Percentiles rank a stretch among this genome's conserved stretches.
Conservation (phyloP, 768 basidiomycete species). For the Mycena galericulata region DNA sequence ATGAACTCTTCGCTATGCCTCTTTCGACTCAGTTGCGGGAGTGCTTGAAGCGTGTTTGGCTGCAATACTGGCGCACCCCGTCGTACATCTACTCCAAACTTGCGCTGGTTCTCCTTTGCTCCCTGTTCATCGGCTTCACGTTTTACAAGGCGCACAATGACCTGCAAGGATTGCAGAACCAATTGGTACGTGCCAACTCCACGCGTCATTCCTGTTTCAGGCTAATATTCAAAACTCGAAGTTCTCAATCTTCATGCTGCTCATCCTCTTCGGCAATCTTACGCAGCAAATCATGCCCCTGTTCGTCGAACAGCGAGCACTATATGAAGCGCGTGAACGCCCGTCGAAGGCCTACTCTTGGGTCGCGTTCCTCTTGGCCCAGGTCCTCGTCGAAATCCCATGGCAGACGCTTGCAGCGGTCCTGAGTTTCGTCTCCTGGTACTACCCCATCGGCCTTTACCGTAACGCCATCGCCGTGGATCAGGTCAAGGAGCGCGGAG, state of each 20-base stretch:
- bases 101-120: slow-evolving; percentile 11
- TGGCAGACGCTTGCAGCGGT: slow-evolving; percentile 41
- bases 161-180: slow-evolving; percentile 43
- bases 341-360: slow-evolving; percentile 49
- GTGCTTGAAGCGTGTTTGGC: slow-evolving; percentile 42
- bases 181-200: slow-evolving; percentile 27
- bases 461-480: slow-evolving; percentile 50
- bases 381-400: slow-evolving; percentile 48
- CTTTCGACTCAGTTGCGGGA: slow-evolving; percentile 38
- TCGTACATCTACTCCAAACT: slow-evolving; percentile 42
- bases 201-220: neutral
- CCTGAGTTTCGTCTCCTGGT: slow-evolving; percentile 50
- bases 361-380: slow-evolving; percentile 46
- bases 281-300: slow-evolving; percentile 52
- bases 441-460: slow-evolving; percentile 53
- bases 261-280: slow-evolving; percentile 45
- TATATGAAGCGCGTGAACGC: slow-evolving; percentile 50
- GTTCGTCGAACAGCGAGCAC: slow-evolving; percentile 47
- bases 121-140: slow-evolving; percentile 46
- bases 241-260: slow-evolving; percentile 44
- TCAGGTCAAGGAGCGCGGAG: slow-evolving; percentile 50
- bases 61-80: slow-evolving; percentile 44
- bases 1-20: slow-evolving; percentile 39
- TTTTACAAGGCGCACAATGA: slow-evolving; percentile 44
- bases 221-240: neutral